Conservation (phyloP, 371 early-diverging fungal species). For the Syncephalis fuscata region DNA sequence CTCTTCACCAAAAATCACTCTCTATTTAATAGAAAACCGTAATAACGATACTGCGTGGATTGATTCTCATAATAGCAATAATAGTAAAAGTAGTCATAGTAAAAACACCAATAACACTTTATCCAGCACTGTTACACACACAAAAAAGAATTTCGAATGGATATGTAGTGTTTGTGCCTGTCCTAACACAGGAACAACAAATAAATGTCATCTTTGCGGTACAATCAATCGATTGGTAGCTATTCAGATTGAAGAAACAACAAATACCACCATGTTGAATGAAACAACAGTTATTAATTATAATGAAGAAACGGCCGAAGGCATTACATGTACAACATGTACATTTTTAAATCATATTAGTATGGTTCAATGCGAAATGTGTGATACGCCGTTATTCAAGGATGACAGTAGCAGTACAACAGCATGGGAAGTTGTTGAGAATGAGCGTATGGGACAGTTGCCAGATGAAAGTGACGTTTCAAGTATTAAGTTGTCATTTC, state of each 20-base stretch:
- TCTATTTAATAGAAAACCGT: constrained; percentile 16
- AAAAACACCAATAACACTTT: too few relatives aligned
- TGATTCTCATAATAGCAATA: too few relatives aligned
- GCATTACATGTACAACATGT: constrained; percentile 42
- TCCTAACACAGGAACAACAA: constrained; percentile 22
- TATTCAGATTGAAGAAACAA: too few relatives aligned
- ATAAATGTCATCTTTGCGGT: constrained; percentile 59
- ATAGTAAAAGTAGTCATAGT: too few relatives aligned
- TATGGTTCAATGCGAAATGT: constrained; percentile 64
- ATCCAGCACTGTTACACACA: too few relatives aligned
- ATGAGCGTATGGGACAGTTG: constrained; percentile 2
- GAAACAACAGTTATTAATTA: constrained; percentile 2
- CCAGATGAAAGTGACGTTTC: background rate
- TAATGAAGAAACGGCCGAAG: constrained; percentile 4
- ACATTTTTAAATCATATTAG: constrained; percentile 76
- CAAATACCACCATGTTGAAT: background rate
- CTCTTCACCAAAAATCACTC: constrained; percentile 43
- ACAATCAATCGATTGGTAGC: constrained; percentile 13
- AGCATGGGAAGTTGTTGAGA: constrained; percentile 1
- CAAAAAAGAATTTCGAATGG: constrained; percentile 29
- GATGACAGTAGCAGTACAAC: constrained; percentile 4
- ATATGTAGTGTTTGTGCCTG: constrained; percentile 58
- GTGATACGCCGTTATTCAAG: constrained; percentile 33
- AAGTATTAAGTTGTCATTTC: constrained; percentile 54
- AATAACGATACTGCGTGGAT: too few relatives aligned